Conservation (phyloP, 495 filamentous ascomycete genomes). For the Talaromyces proteolyticus region DNA sequence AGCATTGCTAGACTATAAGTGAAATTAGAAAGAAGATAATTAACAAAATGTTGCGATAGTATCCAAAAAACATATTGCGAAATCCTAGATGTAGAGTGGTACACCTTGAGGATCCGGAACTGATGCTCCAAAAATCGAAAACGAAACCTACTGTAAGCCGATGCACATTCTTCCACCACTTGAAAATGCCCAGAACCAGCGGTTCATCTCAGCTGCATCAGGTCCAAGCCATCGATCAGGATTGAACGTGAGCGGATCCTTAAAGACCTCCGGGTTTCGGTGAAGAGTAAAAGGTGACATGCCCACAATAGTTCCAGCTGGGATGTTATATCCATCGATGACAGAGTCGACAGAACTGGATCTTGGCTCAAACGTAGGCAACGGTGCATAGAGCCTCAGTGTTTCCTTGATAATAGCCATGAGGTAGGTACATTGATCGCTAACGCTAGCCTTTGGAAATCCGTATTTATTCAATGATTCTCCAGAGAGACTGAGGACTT, state of each 20-base stretch:
- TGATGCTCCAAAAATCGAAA: not conserved
- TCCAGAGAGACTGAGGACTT: constrained; percentile 7
- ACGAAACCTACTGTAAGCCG: constrained; percentile 25
- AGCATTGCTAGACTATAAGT: constrained; percentile 28
- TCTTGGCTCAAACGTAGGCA: constrained; percentile 14
- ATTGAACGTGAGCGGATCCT: constrained; percentile 7
- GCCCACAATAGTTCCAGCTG: constrained; percentile 4
- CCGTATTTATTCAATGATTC: too few relatives aligned
- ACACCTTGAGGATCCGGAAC: too few relatives aligned
- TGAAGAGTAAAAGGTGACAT: constrained; percentile 1
- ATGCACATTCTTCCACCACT: constrained; percentile 22
- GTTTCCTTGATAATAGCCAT: constrained; percentile 49
- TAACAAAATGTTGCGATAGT: too few relatives aligned
- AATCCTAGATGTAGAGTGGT: too few relatives aligned
- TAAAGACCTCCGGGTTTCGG: constrained; percentile 5
- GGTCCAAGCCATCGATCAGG: constrained; percentile 18
- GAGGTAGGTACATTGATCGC: constrained; percentile 25
- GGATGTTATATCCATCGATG: constrained; percentile 7
- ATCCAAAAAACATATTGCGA: too few relatives aligned
- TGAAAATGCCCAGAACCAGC: constrained; percentile 26
- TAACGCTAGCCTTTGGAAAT: not conserved
- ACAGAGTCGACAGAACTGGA: not conserved
- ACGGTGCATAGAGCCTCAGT: constrained; percentile 43
- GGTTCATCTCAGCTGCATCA: constrained; percentile 35
- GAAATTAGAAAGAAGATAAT: not conserved